Evolutionary conservation across 2,329 filamentous ascomycete species (phyloP).

Genomic region (Cylindrodendrum hubeiense): DNA sequence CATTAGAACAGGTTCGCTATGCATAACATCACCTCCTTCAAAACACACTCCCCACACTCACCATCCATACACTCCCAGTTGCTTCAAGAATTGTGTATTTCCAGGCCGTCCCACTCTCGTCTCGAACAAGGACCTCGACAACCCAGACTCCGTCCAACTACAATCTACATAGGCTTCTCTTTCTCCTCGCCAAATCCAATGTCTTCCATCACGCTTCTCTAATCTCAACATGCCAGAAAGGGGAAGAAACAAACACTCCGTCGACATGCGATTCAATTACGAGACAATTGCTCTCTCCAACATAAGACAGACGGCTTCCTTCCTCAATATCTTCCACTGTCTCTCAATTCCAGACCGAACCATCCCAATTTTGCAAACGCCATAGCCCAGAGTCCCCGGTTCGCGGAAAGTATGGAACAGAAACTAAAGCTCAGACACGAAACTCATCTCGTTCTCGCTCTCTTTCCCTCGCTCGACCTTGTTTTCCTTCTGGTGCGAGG

Average conservation of each 20-base stretch:
- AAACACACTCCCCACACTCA: slow-evolving; percentile 4
- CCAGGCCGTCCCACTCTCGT: background rate
- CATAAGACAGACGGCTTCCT: slow-evolving; percentile 6
- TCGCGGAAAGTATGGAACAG: slow-evolving; percentile 2
- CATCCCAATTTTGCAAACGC: slow-evolving; percentile 27
- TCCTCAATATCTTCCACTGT: background rate
- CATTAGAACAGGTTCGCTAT: background rate
- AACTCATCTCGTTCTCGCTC: background rate
- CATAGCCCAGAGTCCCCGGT: slow-evolving; percentile 19
- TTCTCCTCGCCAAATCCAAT: background rate
- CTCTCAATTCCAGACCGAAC: slow-evolving; percentile 15
- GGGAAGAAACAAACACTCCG: slow-evolving; percentile 11
- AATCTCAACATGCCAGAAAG: background rate
- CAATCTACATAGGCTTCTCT: slow-evolving; percentile 7
- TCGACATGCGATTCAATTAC: slow-evolving; percentile 29
- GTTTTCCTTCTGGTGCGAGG: background rate
- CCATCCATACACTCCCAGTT: background rate
- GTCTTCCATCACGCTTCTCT: background rate
- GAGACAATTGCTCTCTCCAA: slow-evolving; percentile 27
- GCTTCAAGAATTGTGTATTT: slow-evolving; percentile 1
- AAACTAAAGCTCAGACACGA: background rate
- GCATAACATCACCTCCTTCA: background rate
- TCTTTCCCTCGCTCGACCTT: background rate
- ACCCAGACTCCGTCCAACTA: background rate
- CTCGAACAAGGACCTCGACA: background rate